A percentile compares a stretch with the other conserved stretches of the same genome.
Conservation (phyloP, 805 yeast genomes). For the Lachancea thermotolerans region DNA sequence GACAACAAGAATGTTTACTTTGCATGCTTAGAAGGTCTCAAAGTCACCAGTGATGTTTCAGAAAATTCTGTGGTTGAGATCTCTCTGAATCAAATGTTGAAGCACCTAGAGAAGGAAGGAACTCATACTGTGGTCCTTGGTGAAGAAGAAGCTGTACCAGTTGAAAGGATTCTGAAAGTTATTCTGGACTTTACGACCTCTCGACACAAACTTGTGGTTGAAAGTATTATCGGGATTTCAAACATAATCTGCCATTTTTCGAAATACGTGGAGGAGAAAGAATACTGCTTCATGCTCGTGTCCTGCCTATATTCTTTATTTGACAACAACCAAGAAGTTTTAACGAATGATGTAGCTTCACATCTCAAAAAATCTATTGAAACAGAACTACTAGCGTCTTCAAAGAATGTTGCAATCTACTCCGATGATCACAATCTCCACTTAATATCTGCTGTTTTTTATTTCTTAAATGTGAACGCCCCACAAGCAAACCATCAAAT, state of each 20-base stretch:
- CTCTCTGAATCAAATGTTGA: constrained; percentile 46
- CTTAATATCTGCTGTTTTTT: constrained; percentile 30
- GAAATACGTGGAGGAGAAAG: constrained; percentile 9
- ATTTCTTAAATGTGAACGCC: constrained; percentile 31
- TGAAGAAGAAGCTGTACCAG: constrained; percentile 23
- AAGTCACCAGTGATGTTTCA: constrained; percentile 31
- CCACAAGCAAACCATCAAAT: constrained; percentile 36
- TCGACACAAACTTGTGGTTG: constrained; percentile 25
- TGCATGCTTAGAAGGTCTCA: constrained; percentile 51
- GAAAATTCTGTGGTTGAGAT: constrained; percentile 41
- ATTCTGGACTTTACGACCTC: constrained; percentile 31
- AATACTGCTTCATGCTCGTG: constrained; percentile 24
- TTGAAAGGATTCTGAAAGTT: constrained; percentile 32
- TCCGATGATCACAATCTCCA: constrained; percentile 24
- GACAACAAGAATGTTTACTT: constrained; percentile 45
- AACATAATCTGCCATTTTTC: constrained; percentile 14
- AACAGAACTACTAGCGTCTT: constrained; percentile 12
- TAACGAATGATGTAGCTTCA: constrained; percentile 13
- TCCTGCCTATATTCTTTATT: constrained; percentile 25
- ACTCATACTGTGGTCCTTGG: constrained; percentile 24
- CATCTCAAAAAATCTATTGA: constrained; percentile 18
- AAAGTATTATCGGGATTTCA: constrained; percentile 21
- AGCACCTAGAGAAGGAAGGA: constrained; percentile 43
- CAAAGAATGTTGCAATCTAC: constrained; percentile 10
- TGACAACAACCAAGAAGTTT: constrained; percentile 17